Conservation (phyloP, 169 alveolate species). For the Babesia bigemina region DNA sequence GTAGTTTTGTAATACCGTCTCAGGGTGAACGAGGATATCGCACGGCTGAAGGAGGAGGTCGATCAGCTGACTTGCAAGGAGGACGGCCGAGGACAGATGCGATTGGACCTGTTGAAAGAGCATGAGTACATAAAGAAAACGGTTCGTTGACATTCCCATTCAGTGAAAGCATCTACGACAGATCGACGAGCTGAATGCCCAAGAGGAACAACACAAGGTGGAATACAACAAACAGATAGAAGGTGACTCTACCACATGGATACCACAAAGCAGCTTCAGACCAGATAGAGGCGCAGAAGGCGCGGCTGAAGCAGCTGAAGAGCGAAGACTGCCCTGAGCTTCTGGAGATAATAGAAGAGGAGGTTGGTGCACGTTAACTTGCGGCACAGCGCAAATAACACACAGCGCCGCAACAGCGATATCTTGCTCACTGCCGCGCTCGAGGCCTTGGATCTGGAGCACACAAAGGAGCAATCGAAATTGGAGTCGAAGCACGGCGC, state of each 20-base stretch:
- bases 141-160: not conserved
- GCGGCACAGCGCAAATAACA: not conserved
- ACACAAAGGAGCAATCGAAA: constrained; percentile 10
- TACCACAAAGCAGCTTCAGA: not conserved
- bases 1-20: not conserved
- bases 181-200: constrained; percentile 13
- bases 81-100: constrained; percentile 18
- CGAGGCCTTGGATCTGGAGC: constrained; percentile 20
- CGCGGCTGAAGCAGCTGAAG: constrained; percentile 7
- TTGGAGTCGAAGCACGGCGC: constrained; percentile 11
- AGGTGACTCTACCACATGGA: not conserved
- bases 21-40: constrained; percentile 13
- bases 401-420: constrained; percentile 14
- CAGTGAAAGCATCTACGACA: not conserved
- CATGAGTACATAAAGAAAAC: constrained; percentile 8
- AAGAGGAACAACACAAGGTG: not conserved
- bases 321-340: constrained; percentile 18
- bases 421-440: constrained; percentile 29
- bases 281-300: constrained; percentile 15
- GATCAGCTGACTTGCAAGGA: constrained; percentile 16
- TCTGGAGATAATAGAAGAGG: constrained; percentile 32
- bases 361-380: not conserved
- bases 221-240: constrained; percentile 15
- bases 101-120: constrained; percentile 7
- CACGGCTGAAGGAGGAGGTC: constrained; percentile 7